Evolutionary conservation across 2,329 filamentous ascomycete species (phyloP), one percentile per base, ranked within the genome.

Genomic region (Fusarium pseudograminearum): DNA sequence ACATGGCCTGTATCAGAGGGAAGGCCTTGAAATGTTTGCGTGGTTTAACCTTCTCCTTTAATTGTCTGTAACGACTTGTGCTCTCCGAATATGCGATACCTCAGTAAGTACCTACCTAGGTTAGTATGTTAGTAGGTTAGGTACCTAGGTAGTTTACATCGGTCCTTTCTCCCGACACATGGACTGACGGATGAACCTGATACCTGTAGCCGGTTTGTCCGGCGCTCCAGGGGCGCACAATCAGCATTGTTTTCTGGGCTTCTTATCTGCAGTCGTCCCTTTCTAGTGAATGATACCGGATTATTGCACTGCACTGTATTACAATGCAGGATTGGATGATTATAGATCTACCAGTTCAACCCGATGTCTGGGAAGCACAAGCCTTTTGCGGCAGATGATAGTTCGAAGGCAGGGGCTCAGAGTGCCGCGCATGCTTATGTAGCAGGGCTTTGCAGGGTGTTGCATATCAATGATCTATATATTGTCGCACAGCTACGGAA

Each of bases 381-480:
- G 65, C 68, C 61, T 63, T 55, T 55, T 57, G 52, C 50, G 52
- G 56, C 47, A 56, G 58, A 31, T 41, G 41, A 28, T 28, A 9
- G 33, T 53, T 64, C 58, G 64, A 67, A 42, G 38, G 50, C 65
- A 54, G 46, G 65, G 65, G 65, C 48, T 31, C 50, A 31, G 36
- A 55, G 59, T 57, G 33, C 61, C 50, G 69, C 58, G 60, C 69
- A 47, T 53, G 56, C 16, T 22, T 24, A 18, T 57, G 54, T 67
- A 42, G 68, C 53, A 57, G 52, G 61, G 65, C 59, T 56, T 38
- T 40, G 57, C 61, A 57, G 54, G n/a, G 30, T 54, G 44, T 44
- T 68, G 60, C 69, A 69, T 50, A 63, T 54, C 72, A 66, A 53
- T 70, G 68, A 72, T 69, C 57, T 67, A 28, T 44, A 57, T 55